Evolutionary conservation across 768 basidiomycete species (phyloP), one percentile per base, ranked within the genome.

Genomic region (Cubamyces sp.): DNA sequence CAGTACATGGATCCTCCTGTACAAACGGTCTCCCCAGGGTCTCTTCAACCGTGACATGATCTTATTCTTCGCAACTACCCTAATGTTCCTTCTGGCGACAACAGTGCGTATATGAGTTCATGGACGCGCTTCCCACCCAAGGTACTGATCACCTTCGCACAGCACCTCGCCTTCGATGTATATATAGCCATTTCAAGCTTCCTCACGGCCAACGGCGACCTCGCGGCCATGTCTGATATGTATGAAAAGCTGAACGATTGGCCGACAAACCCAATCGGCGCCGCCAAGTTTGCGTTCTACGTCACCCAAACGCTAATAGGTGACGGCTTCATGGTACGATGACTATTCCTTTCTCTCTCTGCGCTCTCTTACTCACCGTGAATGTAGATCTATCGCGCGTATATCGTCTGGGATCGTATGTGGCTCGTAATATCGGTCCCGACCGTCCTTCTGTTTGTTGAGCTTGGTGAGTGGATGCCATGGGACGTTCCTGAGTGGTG

Each of bases 1-100:
- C 46, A 55, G 60, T 42, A 43, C 54, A 40, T 61, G 60, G 60
- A 50, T 55, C 42, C 28, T 61, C 19, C 54, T 61, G n/a, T 58
- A 58, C 41, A 58, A 58, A 25, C 57, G 48, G 41, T 42, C 40
- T 11, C 48, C 57, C 28, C 57, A 51, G 21, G 49, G 57, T 8
- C 39, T 58, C 18, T 43, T 58, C 26, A 50, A 48, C 7, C 57
- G 57, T 9, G 57, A 58, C 16, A 51, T 43, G 39, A 43, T 51
- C 19, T 28, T 58, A 9, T 58, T 58, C 49, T 19, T 51, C n/a
- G 47, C 57, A 2, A 50, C 57, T 9, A 50, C 57, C 8, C 34
- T 58, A n/a, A 58, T 58, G 57, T 58, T 58, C 18, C 4, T 48
- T 6, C 41, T 58, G 19, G 57, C 57, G 40, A 42, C 57, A 1